Evolutionary conservation across 1,139 yeast species (phyloP).

Genomic region (Blastobotrys malaysiensis): DNA sequence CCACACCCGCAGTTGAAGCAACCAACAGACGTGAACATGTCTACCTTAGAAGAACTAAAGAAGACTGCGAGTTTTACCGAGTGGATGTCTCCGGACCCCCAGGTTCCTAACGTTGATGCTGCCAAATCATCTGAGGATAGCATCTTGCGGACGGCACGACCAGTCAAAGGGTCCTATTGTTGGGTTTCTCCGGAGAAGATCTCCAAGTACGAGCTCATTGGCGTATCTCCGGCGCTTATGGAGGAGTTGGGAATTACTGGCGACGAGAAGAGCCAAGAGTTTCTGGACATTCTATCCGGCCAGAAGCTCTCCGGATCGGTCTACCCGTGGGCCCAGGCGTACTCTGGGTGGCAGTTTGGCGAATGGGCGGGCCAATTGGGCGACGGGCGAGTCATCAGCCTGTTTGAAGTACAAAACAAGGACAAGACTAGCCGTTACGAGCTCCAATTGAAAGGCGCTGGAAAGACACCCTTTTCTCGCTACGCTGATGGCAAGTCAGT

Average conservation of each 20-base stretch:
- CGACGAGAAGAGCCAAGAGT: conserved; percentile 36
- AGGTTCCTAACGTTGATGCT: conserved; percentile 46
- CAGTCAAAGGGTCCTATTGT: conserved; percentile 63
- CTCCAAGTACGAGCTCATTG: conserved; percentile 45
- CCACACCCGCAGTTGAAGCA: neutral
- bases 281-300: conserved; percentile 60
- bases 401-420: conserved; percentile 58
- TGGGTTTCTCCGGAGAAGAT: conserved; percentile 34
- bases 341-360: conserved; percentile 97
- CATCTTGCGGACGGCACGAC: conserved; percentile 49
- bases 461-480: conserved; percentile 83
- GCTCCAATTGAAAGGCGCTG: conserved; percentile 86
- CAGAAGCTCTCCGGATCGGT: conserved; percentile 44
- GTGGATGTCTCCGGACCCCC: conserved; percentile 53
- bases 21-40: conserved; percentile 2
- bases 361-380: conserved; percentile 96
- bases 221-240: conserved; percentile 58
- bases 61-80: conserved; percentile 49
- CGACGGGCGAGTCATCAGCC: conserved; percentile 83
- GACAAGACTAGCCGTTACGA: conserved; percentile 45
- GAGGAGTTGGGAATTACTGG: conserved; percentile 49
- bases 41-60: conserved; percentile 15
- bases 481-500: conserved; percentile 98
- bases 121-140: conserved; percentile 42
- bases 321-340: conserved; percentile 83